Base-by-base conservation (phyloP, 192 early-diverging fungal species). In the Diversispora eburnea region DNA sequence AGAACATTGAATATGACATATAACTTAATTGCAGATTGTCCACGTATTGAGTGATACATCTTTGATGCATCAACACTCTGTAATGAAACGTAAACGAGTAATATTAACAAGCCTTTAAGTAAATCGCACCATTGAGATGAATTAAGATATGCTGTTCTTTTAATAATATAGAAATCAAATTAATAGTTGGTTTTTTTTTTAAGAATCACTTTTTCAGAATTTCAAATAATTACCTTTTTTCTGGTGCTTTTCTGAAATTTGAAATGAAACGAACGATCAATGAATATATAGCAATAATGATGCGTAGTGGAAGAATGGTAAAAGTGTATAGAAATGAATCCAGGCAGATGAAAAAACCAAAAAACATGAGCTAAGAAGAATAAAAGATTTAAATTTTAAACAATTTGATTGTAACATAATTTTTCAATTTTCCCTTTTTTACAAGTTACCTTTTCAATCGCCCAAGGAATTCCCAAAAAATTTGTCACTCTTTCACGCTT, bases 1-100 rank as follows among this genome's bases (percentile, higher is more conserved):
- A 99, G 84, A 42, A 91, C 87, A 76, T 96, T 98, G 75, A 95
- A 98, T 47, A 99, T 97, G 59, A 98, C 94, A 65, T 98, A 98
- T 45, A 99, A 87, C 80, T 99, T 99, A 76, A 99, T 91, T 17
- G 91, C 90, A 62, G 93, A 89, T 79, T 99, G 98, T 8, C 95
- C 98, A 25, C 98, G 90, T 43, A 99, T 93, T 51, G 89, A 88
- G 81, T 98, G 96, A 84, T 99, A 99, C 67, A 97, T 83, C 75
- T 88, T 83, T 17, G 94, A 92, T 1, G 94, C 88, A 77, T 99
- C 96, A 39, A 98, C 86, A 17, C 84, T 86, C 67, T 89, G 89
- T 55, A 98, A 84, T 45, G 90, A 79, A 33, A 89, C 79, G 72
- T 91, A 95, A 13, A 90, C 89, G 22, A 92, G 76, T 4, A 87